Conservation (phyloP, 768 basidiomycete species). For the Panaeolus cyanescens region DNA sequence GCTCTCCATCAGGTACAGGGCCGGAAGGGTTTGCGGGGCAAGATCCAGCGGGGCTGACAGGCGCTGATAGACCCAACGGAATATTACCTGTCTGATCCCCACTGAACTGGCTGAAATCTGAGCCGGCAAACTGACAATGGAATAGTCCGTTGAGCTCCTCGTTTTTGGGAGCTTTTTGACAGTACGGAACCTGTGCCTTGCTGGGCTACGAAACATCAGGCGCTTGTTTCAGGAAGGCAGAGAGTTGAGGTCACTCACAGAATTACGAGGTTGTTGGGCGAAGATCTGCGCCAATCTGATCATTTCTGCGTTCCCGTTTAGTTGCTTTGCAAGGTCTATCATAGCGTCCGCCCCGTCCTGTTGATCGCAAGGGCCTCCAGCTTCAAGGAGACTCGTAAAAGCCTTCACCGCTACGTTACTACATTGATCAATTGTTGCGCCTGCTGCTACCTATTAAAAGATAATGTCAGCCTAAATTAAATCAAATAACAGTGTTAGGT, state of each 20-base stretch:
- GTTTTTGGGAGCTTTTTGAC: slow-evolving; percentile 46
- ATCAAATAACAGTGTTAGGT: neutral
- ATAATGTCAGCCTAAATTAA: neutral
- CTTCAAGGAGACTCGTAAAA: slow-evolving; percentile 49
- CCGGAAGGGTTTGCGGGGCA: slow-evolving; percentile 42
- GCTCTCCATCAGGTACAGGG: slow-evolving; percentile 43
- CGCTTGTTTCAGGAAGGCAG: neutral
- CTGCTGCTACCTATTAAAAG: slow-evolving; percentile 36
- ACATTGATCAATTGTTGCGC: slow-evolving; percentile 43
- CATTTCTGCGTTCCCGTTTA: slow-evolving; percentile 43
- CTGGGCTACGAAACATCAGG: slow-evolving; percentile 30
- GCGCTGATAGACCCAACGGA: slow-evolving; percentile 36
- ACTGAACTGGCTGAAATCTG: slow-evolving; percentile 38
- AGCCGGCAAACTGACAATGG: slow-evolving; percentile 47
- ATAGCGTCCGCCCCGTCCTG: slow-evolving; percentile 51
- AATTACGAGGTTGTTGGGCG: slow-evolving; percentile 47
- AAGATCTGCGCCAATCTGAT: slow-evolving; percentile 45
- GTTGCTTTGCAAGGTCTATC: slow-evolving; percentile 43
- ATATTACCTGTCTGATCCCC: slow-evolving; percentile 45
- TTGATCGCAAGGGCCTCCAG: slow-evolving; percentile 42
- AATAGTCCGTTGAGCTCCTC: slow-evolving; percentile 46
- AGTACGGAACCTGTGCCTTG: slow-evolving; percentile 43
- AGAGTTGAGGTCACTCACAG: slow-evolving; percentile 30
- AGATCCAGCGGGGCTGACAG: slow-evolving; percentile 41
- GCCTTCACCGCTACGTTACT: slow-evolving; percentile 46